A percentile compares a stretch with the other conserved stretches of the same genome.
These are phyloP conservation scores for Bryum argenteum DNA, from an alignment of 225 moss, liverwort and hornwort genomes.

Conservation along the genomic window DNA sequence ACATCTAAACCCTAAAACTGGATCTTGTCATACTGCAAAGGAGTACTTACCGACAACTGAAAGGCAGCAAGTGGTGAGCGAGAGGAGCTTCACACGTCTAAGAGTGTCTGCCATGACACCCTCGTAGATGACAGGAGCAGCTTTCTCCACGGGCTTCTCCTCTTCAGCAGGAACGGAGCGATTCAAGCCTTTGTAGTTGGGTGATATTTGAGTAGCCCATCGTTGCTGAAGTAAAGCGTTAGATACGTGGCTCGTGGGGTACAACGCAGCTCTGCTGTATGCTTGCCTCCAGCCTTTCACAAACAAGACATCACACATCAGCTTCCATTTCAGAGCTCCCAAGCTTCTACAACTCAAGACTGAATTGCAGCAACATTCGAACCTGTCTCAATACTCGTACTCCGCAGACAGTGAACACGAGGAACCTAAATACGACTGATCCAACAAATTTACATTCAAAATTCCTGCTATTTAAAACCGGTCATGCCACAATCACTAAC, in stretches of 20 bases:
- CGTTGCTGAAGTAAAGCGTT: constrained; percentile 62
- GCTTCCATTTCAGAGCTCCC: background rate
- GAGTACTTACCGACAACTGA: constrained; percentile 64
- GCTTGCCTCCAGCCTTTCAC: constrained; percentile 74
- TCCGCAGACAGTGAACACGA: background rate
- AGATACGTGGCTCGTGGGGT: constrained; percentile 37
- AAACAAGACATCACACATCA: background rate
- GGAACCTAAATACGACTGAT: background rate
- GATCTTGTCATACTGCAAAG: background rate
- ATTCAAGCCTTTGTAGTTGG: constrained; percentile 59
- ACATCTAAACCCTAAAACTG: constrained; percentile 4
- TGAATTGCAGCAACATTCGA: too few species aligned
- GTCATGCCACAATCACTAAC: background rate
- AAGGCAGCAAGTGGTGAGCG: constrained; percentile 87
- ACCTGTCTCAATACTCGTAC: too few species aligned
- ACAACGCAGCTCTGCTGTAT: constrained; percentile 41
- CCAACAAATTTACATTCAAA: background rate
- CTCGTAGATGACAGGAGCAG: constrained; percentile 73
- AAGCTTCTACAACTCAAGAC: too few species aligned
- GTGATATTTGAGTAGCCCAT: constrained; percentile 61
- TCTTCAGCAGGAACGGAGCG: constrained; percentile 51
- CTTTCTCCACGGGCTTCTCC: constrained; percentile 45
- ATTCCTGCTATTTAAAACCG: background rate
- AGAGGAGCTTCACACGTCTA: constrained; percentile 90
- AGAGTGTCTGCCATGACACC: constrained; percentile 88